phyloP scores from a whole-genome alignment of 208 protist genomes.

The Angomonas deanei region DNA sequence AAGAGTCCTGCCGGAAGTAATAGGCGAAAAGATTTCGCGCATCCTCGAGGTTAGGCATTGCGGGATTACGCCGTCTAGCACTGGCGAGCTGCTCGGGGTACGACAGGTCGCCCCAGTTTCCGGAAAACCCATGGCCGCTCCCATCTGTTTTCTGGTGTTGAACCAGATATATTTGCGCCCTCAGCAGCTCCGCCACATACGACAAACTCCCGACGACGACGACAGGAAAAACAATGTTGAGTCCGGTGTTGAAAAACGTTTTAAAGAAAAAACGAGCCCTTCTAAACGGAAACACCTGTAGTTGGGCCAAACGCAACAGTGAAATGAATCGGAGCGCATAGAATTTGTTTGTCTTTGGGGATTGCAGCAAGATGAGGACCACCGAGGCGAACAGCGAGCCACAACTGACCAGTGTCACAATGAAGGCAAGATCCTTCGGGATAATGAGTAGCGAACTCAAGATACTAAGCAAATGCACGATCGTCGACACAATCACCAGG shows the following conservation, averaged over 20 bases:
- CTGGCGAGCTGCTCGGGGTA: constrained; percentile 31
- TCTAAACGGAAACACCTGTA: constrained; percentile 46
- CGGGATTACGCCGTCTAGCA: constrained; percentile 11
- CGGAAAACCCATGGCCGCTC: not conserved
- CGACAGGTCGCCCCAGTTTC: constrained; percentile 14
- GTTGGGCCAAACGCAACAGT: constrained; percentile 52
- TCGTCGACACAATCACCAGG: constrained; percentile 19
- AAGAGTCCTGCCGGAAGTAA: constrained; percentile 50
- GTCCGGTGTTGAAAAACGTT: constrained; percentile 31
- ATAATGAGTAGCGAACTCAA: constrained; percentile 29
- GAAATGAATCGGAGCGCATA: constrained; percentile 61
- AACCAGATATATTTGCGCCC: constrained; percentile 60
- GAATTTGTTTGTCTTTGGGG: constrained; percentile 8
- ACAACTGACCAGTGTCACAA: constrained; percentile 35
- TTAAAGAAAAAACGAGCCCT: constrained; percentile 30
- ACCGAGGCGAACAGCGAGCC: constrained; percentile 24
- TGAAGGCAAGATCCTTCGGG: constrained; percentile 43
- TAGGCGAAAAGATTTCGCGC: constrained; percentile 35
- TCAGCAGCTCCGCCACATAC: constrained; percentile 56
- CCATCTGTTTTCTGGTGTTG: constrained; percentile 12
- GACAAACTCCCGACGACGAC: constrained; percentile 31
- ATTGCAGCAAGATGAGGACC: constrained; percentile 18
- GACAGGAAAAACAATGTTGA: constrained; percentile 50
- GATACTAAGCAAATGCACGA: constrained; percentile 52
- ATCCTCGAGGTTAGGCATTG: constrained; percentile 33